phyloP scores from a whole-genome alignment of 75 land plant species.

The Larix kaempferi region DNA sequence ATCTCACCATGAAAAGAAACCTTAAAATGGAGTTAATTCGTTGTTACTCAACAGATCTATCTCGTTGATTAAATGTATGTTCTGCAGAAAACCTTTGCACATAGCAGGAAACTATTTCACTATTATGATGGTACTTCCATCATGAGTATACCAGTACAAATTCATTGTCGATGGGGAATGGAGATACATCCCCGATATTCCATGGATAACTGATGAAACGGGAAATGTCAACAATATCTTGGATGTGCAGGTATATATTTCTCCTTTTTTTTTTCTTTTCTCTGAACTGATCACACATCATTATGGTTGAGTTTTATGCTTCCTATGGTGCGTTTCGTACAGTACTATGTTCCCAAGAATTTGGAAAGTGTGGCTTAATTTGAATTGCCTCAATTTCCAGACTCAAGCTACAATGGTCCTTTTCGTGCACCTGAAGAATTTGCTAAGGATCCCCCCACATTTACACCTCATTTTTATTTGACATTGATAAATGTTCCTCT shows the following conservation, averaged over 20 bases:
- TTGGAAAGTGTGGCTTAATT: conserved; percentile 62
- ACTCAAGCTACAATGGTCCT: conserved; percentile 57
- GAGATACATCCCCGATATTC: conserved; percentile 75
- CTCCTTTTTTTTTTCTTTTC: not conserved
- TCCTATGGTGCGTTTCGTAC: conserved; percentile 10
- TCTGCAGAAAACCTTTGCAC: conserved; percentile 60
- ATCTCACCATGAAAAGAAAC: not conserved
- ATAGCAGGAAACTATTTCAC: conserved; percentile 74
- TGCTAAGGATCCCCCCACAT: conserved; percentile 67
- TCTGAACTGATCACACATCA: not conserved
- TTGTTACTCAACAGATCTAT: not conserved
- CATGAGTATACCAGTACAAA: conserved; percentile 80
- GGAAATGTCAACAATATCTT: conserved; percentile 64
- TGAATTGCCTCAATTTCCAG: conserved; percentile 72
- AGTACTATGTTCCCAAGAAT: conserved; percentile 81
- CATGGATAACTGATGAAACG: conserved; percentile 48
- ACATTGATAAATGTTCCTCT: conserved; percentile 39
- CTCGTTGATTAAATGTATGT: not conserved
- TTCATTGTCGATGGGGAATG: conserved; percentile 84
- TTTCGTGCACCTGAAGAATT: conserved; percentile 61
- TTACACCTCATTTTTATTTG: conserved; percentile 67
- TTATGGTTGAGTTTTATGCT: conserved; percentile 3
- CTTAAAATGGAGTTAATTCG: not conserved
- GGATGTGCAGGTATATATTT: conserved; percentile 46
- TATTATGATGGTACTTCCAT: conserved; percentile 65